Evolutionary conservation across 2,329 filamentous ascomycete species (phyloP).

Genomic region (Fusarium udum): DNA sequence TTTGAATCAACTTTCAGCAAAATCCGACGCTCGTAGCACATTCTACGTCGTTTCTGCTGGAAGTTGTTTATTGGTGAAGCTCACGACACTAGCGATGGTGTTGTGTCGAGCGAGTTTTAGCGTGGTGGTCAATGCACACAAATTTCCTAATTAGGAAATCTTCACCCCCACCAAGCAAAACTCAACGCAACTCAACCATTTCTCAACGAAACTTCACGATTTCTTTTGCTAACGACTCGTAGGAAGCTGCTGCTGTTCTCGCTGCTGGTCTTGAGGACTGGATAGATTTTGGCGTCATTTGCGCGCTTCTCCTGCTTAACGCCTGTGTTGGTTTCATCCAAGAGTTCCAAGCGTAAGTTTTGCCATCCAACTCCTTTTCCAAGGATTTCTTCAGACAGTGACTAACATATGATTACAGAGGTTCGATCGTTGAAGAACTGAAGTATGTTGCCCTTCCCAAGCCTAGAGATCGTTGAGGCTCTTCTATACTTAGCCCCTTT

Average conservation of each 20-base stretch:
- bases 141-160: background rate
- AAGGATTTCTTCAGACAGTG: no score
- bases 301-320: constrained; percentile 83
- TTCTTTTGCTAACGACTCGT: background rate
- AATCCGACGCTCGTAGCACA: no score
- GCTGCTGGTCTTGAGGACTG: constrained; percentile 87
- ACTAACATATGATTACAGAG: background rate
- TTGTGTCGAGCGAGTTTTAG: background rate
- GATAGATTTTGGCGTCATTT: constrained; percentile 95
- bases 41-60: background rate
- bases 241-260: constrained; percentile 76
- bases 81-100: background rate
- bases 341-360: constrained; percentile 73
- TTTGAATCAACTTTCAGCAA: background rate
- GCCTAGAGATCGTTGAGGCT: no score
- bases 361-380: no score
- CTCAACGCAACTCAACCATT: background rate
- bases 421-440: background rate
- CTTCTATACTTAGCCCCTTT: no score
- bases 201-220: background rate
- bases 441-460: no score
- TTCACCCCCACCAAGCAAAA: background rate
- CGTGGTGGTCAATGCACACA: background rate
- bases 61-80: background rate
- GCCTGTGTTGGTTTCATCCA: constrained; percentile 87